Evolutionary conservation across 2,329 filamentous ascomycete species (phyloP).

Genomic region (Zymoseptoria ardabiliae): DNA sequence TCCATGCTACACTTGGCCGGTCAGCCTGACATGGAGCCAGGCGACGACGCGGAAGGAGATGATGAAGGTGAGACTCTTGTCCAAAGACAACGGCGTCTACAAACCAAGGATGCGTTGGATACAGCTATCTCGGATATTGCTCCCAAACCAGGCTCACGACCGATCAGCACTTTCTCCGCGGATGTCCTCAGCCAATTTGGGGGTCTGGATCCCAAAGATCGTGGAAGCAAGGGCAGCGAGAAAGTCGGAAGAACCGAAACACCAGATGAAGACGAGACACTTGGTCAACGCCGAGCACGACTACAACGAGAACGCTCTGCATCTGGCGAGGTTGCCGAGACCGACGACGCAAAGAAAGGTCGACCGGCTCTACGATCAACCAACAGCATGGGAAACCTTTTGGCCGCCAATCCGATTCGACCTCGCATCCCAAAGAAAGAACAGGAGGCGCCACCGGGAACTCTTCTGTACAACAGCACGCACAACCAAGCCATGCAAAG

Average conservation of each 20-base stretch:
- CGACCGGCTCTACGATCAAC: constrained; percentile 33
- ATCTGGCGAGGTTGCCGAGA: constrained; percentile 12
- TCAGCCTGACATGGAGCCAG: constrained; percentile 19
- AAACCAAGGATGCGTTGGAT: constrained; percentile 47
- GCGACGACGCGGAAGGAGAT: constrained; percentile 26
- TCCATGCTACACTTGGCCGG: constrained; percentile 17
- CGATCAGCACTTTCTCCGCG: constrained; percentile 56
- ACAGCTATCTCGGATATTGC: constrained; percentile 35
- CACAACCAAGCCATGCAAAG: constrained; percentile 31
- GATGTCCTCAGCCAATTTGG: constrained; percentile 63
- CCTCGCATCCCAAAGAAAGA: neutral
- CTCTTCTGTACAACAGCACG: constrained; percentile 32
- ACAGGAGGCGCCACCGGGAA: constrained; percentile 26
- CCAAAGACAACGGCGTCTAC: constrained; percentile 58
- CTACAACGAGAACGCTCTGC: constrained; percentile 61
- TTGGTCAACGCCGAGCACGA: constrained; percentile 68
- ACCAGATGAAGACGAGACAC: constrained; percentile 59
- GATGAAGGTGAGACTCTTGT: constrained; percentile 59
- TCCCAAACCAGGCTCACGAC: constrained; percentile 20
- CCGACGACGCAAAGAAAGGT: constrained; percentile 42
- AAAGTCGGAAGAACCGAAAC: constrained; percentile 16
- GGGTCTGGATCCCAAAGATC: constrained; percentile 39
- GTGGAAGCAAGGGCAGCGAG: constrained; percentile 28
- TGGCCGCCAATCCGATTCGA: constrained; percentile 37
- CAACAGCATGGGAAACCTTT: constrained; percentile 55